Conservation (phyloP, 352 stramenopile species). For the Phytophthora pistaciae region DNA sequence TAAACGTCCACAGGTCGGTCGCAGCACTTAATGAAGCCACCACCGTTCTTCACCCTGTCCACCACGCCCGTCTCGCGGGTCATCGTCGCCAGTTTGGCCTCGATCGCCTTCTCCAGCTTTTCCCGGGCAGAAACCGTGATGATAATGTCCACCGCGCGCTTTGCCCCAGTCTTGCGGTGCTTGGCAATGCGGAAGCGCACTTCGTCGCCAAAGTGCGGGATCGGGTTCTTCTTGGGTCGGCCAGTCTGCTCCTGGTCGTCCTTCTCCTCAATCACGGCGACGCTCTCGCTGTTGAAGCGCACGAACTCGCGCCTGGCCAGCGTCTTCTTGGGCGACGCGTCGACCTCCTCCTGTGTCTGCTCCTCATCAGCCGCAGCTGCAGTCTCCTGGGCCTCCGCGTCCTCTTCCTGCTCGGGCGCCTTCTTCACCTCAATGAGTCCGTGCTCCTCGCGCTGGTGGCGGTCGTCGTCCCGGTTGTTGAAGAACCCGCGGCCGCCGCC, state of each 20-base stretch:
- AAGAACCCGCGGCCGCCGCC: slow-evolving; percentile 40
- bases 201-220: slow-evolving; percentile 74
- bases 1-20: slow-evolving; percentile 74
- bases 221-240: slow-evolving; percentile 16
- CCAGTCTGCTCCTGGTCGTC: slow-evolving; percentile 30
- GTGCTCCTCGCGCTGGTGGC: slow-evolving; percentile 49
- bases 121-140: slow-evolving; percentile 66
- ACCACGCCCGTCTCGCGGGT: slow-evolving; percentile 69
- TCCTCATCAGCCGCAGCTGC: slow-evolving; percentile 2
- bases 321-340: slow-evolving; percentile 20
- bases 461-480: slow-evolving; percentile 44
- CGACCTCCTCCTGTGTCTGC: slow-evolving; percentile 13
- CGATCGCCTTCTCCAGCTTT: slow-evolving; percentile 77
- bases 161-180: slow-evolving; percentile 69
- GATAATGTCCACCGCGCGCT: slow-evolving; percentile 72
- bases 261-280: slow-evolving; percentile 14
- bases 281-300: slow-evolving; percentile 68
- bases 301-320: slow-evolving; percentile 44
- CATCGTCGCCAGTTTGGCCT: slow-evolving; percentile 66
- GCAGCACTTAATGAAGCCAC: slow-evolving; percentile 80
- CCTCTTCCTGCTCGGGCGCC: slow-evolving; percentile 10
- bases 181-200: slow-evolving; percentile 80
- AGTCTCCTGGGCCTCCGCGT: neutral
- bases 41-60: slow-evolving; percentile 62
- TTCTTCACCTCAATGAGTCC: slow-evolving; percentile 58